Evolutionary conservation across 1,139 yeast species (phyloP).

Genomic region (Chernovozyma aurita): DNA sequence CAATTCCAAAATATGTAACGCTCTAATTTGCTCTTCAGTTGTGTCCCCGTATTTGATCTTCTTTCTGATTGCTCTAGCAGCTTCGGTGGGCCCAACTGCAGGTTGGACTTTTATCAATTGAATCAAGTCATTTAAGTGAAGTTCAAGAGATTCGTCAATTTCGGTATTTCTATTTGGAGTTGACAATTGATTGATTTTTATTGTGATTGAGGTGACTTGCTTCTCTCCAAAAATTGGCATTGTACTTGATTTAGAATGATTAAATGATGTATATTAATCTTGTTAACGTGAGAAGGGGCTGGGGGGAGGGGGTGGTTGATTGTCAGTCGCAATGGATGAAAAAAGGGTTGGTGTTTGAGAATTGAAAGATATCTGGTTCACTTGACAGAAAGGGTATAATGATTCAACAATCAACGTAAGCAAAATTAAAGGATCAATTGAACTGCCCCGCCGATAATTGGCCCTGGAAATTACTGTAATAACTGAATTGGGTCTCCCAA

Average conservation of each 20-base stretch:
- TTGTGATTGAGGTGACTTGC: conserved; percentile 39
- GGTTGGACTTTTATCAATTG: conserved; percentile 39
- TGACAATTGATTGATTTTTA: conserved; percentile 41
- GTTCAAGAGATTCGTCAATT: conserved; percentile 32
- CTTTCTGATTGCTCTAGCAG: conserved; percentile 87
- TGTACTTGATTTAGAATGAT: background rate
- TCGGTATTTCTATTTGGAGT: conserved; percentile 30
- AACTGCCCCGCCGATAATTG: no score
- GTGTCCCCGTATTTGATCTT: conserved; percentile 77
- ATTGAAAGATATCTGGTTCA: no score
- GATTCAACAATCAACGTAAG: no score
- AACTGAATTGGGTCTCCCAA: no score
- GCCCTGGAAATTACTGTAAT: no score
- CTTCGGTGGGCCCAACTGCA: conserved; percentile 58
- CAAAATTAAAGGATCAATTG: no score
- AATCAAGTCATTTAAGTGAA: conserved; percentile 33
- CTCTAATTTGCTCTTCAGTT: conserved; percentile 54
- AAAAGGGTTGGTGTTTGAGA: background rate
- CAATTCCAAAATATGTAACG: conserved; percentile 67
- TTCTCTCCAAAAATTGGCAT: conserved; percentile 45
- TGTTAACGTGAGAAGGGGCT: background rate
- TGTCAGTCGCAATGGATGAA: background rate
- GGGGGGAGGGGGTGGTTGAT: background rate
- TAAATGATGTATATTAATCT: no score
- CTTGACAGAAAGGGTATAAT: no score